Conservation (phyloP, 345 rosid genomes). For the Combretum micranthum region DNA sequence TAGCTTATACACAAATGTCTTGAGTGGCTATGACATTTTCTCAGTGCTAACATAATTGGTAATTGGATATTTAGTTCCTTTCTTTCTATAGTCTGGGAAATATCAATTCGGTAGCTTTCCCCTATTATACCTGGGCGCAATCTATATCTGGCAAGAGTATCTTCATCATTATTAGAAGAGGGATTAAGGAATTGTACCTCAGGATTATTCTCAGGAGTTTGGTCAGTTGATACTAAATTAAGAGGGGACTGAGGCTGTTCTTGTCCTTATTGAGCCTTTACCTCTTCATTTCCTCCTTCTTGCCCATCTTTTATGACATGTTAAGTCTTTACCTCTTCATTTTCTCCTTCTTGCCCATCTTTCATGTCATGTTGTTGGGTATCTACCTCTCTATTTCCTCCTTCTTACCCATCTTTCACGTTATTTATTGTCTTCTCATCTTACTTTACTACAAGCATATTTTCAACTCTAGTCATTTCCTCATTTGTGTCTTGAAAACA, state of each 20-base stretch:
- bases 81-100: background rate
- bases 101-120: slow-evolving; percentile 2
- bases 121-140: background rate
- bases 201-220: slow-evolving; percentile 4
- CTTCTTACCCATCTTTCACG: no score
- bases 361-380: no score
- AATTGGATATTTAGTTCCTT: background rate
- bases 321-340: no score
- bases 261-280: background rate
- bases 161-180: background rate
- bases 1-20: background rate
- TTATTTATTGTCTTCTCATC: no score
- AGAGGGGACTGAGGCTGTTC: background rate
- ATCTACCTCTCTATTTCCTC: no score
- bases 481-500: no score
- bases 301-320: no score
- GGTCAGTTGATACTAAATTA: background rate
- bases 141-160: background rate
- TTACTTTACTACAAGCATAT: no score
- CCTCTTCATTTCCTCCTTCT: no score
- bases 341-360: no score
- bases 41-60: background rate
- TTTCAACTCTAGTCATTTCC: no score
- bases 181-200: background rate
- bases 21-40: background rate